These are phyloP conservation scores for Solanum rostratum DNA, from an alignment of 257 asterid genomes.

Conservation along the genomic window DNA sequence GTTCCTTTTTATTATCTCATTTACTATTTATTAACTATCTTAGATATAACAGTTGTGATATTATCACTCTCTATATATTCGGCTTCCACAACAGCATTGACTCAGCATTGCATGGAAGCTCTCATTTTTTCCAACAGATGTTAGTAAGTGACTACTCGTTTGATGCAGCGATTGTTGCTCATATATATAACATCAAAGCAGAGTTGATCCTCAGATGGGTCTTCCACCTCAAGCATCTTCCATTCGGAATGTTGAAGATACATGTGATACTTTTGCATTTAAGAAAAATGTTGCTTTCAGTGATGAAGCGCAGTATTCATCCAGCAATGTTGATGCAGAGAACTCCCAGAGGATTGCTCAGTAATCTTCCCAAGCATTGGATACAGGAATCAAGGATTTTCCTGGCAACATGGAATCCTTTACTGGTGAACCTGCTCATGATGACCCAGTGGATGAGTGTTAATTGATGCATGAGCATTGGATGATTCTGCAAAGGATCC, in stretches of 20 bases:
- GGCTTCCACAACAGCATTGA: too few relatives aligned
- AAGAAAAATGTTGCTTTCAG: too few relatives aligned
- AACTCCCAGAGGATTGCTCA: constrained; percentile 12
- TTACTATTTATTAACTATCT: too few relatives aligned
- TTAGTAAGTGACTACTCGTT: constrained; percentile 82
- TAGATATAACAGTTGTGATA: too few relatives aligned
- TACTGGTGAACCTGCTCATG: constrained; percentile 15
- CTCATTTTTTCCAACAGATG: constrained; percentile 47
- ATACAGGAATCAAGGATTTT: constrained; percentile 29
- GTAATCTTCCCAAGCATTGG: constrained; percentile 24
- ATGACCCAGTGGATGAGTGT: constrained; percentile 23
- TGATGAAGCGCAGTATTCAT: constrained; percentile 13
- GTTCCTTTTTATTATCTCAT: too few relatives aligned
- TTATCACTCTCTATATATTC: too few relatives aligned
- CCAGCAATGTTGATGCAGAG: constrained; percentile 16
- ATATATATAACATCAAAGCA: constrained; percentile 58
- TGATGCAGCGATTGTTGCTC: constrained; percentile 97
- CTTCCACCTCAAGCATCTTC: constrained; percentile 39
- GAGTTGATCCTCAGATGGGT: constrained; percentile 28
- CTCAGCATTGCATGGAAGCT: too few relatives aligned
- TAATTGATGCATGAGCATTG: constrained; percentile 20
- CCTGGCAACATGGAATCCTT: constrained; percentile 26
- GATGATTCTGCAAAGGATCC: constrained; percentile 44
- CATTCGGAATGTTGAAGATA: constrained; percentile 91
- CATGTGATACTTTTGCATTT: constrained; percentile 86